phyloP scores from a whole-genome alignment of 2,329 filamentous ascomycete genomes.

The Aspergillus clavatus region DNA sequence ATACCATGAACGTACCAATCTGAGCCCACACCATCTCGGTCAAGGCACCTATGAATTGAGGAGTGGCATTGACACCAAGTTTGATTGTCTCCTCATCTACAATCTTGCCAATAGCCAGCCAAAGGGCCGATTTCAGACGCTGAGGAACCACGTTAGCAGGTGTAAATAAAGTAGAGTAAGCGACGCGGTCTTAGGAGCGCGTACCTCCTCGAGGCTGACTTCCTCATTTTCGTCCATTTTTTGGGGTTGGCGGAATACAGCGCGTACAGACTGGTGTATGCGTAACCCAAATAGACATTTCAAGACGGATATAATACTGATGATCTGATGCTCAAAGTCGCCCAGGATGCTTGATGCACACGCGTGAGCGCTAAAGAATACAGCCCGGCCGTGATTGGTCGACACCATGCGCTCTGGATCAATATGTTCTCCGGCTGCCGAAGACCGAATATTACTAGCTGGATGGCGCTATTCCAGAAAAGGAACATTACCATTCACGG shows the following conservation, averaged over 20 bases:
- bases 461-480: constrained; percentile 11
- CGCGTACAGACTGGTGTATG: background rate
- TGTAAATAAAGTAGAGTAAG: too few species aligned
- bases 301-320: background rate
- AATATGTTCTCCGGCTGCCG: constrained; percentile 6
- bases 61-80: constrained; percentile 77
- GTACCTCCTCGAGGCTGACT: constrained; percentile 32
- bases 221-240: constrained; percentile 28
- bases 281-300: too few species aligned
- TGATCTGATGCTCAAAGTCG: background rate
- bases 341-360: background rate
- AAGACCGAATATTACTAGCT: too few species aligned
- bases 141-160: constrained; percentile 36
- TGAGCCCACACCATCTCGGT: constrained; percentile 86
- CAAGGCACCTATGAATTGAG: constrained; percentile 80
- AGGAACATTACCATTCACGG: constrained; percentile 12
- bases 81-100: constrained; percentile 77
- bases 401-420: constrained; percentile 2
- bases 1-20: constrained; percentile 56
- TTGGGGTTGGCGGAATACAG: background rate
- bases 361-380: background rate
- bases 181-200: constrained; percentile 1
- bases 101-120: constrained; percentile 79
- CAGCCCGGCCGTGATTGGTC: constrained; percentile 8
- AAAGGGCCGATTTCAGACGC: constrained; percentile 78